These are phyloP conservation scores for Fusarium protoensiforme DNA, from an alignment of 2,329 filamentous ascomycete genomes.

Conservation along the genomic window DNA sequence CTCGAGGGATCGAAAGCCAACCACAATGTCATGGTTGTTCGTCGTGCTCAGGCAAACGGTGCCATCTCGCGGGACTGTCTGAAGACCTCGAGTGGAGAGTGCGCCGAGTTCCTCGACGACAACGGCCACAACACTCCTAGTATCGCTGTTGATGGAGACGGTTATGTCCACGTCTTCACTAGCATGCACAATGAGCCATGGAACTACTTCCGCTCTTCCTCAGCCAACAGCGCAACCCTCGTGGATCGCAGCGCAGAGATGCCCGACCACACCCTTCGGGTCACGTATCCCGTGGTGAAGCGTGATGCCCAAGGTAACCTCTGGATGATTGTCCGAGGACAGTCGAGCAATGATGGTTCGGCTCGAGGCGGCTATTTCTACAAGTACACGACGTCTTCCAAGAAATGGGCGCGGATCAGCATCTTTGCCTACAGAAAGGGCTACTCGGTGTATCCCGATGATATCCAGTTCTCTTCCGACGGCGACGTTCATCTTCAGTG, in stretches of 20 bases:
- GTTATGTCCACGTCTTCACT: slow-evolving; percentile 42
- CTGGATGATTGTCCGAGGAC: slow-evolving; percentile 19
- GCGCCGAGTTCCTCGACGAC: slow-evolving; percentile 38
- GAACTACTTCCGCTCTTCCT: slow-evolving; percentile 39
- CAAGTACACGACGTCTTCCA: slow-evolving; percentile 5
- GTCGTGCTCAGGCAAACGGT: slow-evolving; percentile 29
- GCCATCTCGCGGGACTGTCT: slow-evolving; percentile 38
- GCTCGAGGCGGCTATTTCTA: slow-evolving; percentile 19
- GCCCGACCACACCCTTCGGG: slow-evolving; percentile 29
- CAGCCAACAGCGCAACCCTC: slow-evolving; percentile 34
- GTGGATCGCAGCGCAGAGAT: slow-evolving; percentile 33
- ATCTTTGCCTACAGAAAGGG: slow-evolving; percentile 36
- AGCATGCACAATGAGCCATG: slow-evolving; percentile 44
- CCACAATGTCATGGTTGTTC: slow-evolving; percentile 42
- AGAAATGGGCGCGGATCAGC: slow-evolving; percentile 2
- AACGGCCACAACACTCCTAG: slow-evolving; percentile 39
- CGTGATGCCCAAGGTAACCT: slow-evolving; percentile 8
- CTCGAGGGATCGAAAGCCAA: slow-evolving; percentile 28
- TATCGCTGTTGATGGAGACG: slow-evolving; percentile 38
- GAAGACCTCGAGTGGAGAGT: slow-evolving; percentile 27
- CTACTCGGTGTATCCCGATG: slow-evolving; percentile 42
- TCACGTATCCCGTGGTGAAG: slow-evolving; percentile 27
- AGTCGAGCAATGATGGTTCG: slow-evolving; percentile 10
- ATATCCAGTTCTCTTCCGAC: slow-evolving; percentile 41
- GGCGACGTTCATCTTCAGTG: slow-evolving; percentile 42